Evolutionary conservation across 1,284 basidiomycete species (phyloP), one percentile per base, ranked within the genome.

Genomic region (Athelia psychrophila): DNA sequence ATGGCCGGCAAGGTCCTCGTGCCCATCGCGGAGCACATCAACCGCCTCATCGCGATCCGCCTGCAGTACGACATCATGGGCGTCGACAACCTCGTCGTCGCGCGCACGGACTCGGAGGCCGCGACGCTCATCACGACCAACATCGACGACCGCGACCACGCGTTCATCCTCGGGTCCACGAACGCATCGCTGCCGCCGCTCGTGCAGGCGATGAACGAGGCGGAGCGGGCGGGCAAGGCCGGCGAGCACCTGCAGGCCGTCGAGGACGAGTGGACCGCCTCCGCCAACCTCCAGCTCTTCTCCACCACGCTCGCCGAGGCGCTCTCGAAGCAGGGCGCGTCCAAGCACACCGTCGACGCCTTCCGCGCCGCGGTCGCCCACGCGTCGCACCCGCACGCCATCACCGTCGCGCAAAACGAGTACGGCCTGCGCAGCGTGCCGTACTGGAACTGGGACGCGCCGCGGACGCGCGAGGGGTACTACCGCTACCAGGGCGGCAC

Each of bases 401-500:
- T 91, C 56, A 71, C 74, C 51, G 84, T 97, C 56, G 95, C 95
- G 1, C 81, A 88, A 68, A 82, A 81, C 58, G 83, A 91, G 57
- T 91, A 88, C 65, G 91, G 91, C 42, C 76, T 97, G 56, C 84
- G 80, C 68, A 74, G 68, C 44, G 77, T 81, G 35, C 88, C 88
- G 13, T 81, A 79, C 81, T 98, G 93, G 89, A 81, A 95, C 73
- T 98, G 96, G 95, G 91, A 98, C 66, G 80, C 88, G 22, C 93
- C 95, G 44, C 80, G 96, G 51, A 98, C 96, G 0, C 84, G 95
- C 51, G 96, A 98, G 70, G 95, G 95, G 46, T 97, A 83, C 79
- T 98, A 96, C 80, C 86, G 95, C 59, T 98, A 96, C 80, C 93
- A 95, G 70, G 95, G 96, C 55, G 96, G 96, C 16, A 99, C 95